These are phyloP conservation scores for Knoxia roxburghii DNA, from an alignment of 257 asterid genomes.

Conservation along the genomic window DNA sequence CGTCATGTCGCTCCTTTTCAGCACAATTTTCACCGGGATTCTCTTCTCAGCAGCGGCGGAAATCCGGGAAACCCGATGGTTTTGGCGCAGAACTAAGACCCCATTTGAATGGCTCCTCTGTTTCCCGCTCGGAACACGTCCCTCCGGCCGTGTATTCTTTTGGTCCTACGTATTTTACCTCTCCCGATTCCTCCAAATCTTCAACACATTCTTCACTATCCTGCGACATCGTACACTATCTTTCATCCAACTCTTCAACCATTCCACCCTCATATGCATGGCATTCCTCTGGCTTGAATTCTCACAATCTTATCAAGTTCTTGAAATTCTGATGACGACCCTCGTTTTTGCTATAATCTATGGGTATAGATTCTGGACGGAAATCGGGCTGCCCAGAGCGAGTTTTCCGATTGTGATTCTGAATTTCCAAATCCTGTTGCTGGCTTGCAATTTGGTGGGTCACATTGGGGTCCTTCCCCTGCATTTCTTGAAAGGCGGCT, in stretches of 20 bases:
- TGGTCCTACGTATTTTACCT: slow-evolving; percentile 77
- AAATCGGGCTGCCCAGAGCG: slow-evolving; percentile 31
- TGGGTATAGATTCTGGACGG: slow-evolving; percentile 46
- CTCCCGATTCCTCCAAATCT: slow-evolving; percentile 55
- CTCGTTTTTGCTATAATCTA: slow-evolving; percentile 32
- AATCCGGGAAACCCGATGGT: slow-evolving; percentile 71
- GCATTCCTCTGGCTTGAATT: slow-evolving; percentile 77
- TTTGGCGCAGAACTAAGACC: slow-evolving; percentile 65
- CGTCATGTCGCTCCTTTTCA: slow-evolving; percentile 40
- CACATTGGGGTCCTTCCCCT: slow-evolving; percentile 49
- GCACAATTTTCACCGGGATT: slow-evolving; percentile 45
- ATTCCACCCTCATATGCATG: slow-evolving; percentile 45
- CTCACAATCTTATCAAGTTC: slow-evolving; percentile 67
- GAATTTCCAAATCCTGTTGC: slow-evolving; percentile 40
- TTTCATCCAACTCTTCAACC: slow-evolving; percentile 37
- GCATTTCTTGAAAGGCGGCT: slow-evolving; percentile 68
- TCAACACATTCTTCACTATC: slow-evolving; percentile 36
- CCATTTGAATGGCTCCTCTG: slow-evolving; percentile 78
- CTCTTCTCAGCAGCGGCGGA: slow-evolving; percentile 64
- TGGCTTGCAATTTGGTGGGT: slow-evolving; percentile 39
- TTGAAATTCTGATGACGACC: slow-evolving; percentile 52
- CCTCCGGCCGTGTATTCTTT: slow-evolving; percentile 76
- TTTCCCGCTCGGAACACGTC: slow-evolving; percentile 83
- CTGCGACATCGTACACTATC: slow-evolving; percentile 32
- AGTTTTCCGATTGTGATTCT: slow-evolving; percentile 33